Percentiles rank a stretch among this genome's conserved stretches.
These are phyloP conservation scores for Wickerhamomyces bovis DNA, from an alignment of 805 yeast genomes.

Conservation along the genomic window DNA sequence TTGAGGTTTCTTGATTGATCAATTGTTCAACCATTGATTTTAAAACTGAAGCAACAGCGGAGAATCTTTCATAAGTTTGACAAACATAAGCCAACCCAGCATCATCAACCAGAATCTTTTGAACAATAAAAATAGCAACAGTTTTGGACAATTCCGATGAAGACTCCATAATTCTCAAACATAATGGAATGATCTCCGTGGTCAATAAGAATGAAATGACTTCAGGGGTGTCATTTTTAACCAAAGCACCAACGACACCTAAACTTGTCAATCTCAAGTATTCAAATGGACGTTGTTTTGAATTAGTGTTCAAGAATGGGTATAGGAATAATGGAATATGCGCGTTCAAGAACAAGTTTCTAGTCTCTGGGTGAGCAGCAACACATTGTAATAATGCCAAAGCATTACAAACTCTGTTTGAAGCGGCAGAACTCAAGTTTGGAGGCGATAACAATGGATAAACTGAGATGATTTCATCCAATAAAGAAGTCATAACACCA, in stretches of 20 bases:
- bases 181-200: constrained; percentile 95
- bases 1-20: constrained; percentile 67
- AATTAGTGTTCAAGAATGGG: constrained; percentile 89
- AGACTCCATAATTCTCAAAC: constrained; percentile 91
- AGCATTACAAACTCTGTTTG: constrained; percentile 94
- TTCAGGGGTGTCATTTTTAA: constrained; percentile 92
- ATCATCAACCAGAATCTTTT: constrained; percentile 87
- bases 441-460: constrained; percentile 90
- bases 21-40: constrained; percentile 85
- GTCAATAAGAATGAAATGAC: constrained; percentile 86
- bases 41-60: constrained; percentile 86
- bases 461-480: constrained; percentile 85
- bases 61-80: constrained; percentile 91
- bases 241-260: constrained; percentile 96
- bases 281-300: constrained; percentile 89
- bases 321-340: constrained; percentile 89
- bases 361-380: constrained; percentile 90
- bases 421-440: constrained; percentile 72
- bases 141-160: constrained; percentile 88
- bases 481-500: constrained; percentile 89
- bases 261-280: constrained; percentile 86
- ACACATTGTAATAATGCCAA: constrained; percentile 92
- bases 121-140: constrained; percentile 93
- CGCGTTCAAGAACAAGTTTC: constrained; percentile 78
- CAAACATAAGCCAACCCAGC: constrained; percentile 88